Conservation (phyloP, 116 monocot species). For the Dioscorea cayenensis region DNA sequence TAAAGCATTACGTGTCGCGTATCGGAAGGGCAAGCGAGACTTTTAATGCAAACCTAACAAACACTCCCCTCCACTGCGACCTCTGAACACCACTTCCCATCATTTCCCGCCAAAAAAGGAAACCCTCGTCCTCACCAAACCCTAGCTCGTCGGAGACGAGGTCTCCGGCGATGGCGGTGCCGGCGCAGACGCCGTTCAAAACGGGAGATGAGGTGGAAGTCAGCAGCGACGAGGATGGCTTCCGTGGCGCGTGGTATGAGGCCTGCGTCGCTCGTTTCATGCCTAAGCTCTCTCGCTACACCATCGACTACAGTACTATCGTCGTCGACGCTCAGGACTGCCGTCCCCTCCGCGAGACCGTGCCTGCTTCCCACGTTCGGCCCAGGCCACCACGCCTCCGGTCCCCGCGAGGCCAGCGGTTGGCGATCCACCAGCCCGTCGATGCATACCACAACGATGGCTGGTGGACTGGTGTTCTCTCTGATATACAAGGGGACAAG, state of each 20-base stretch:
- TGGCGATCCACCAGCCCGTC: slow-evolving; percentile 26
- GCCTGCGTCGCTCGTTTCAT: slow-evolving; percentile 30
- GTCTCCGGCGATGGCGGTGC: not conserved
- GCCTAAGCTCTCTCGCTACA: slow-evolving; percentile 33
- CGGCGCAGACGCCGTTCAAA: slow-evolving; percentile 13
- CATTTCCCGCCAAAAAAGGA: slow-evolving; percentile 5
- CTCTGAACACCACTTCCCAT: too few species aligned
- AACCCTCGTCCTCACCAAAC: not conserved
- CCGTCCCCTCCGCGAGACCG: slow-evolving; percentile 37
- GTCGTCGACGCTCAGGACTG: slow-evolving; percentile 13
- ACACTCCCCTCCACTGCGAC: too few species aligned
- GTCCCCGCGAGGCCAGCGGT: not conserved
- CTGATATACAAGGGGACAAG: not conserved
- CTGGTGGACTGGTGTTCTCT: slow-evolving; percentile 60
- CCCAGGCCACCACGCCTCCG: slow-evolving; percentile 27
- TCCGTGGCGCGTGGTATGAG: slow-evolving; percentile 48
- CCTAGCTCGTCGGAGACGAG: not conserved
- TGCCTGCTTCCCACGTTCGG: slow-evolving; percentile 31
- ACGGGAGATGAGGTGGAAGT: slow-evolving; percentile 55
- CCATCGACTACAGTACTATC: slow-evolving; percentile 42
- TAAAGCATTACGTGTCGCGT: too few species aligned
- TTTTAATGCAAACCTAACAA: too few species aligned
- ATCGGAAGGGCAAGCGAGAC: too few species aligned
- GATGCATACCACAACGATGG: slow-evolving; percentile 60
- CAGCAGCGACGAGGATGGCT: slow-evolving; percentile 42